Evolutionary conservation across 2,329 filamentous ascomycete species (phyloP), one percentile per base, ranked within the genome.

Genomic region (Pseudogymnoascus verrucosus): DNA sequence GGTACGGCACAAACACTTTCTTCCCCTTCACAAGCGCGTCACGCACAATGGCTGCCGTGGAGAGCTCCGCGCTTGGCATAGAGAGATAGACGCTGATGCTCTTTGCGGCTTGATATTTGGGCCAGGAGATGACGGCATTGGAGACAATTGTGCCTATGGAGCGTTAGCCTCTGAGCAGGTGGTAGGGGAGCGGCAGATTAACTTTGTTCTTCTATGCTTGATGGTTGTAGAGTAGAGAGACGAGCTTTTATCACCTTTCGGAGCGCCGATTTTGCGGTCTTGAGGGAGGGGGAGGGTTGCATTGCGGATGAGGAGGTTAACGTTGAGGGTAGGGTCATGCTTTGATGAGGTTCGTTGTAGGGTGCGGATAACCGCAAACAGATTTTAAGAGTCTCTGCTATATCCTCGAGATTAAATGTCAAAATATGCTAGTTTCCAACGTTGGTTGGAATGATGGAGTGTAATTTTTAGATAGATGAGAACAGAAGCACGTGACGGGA

Each of bases 1-100:
- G 88, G 73, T 95, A 97, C 0, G 95, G 95, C 59, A 99, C 87
- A 74, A 91, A 98, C 64, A 99, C 92, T 66, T 88, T 81, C 77
- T 98, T 99, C 40, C 90, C 91, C 3, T 80, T 76, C 5, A 78
- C 76, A 26, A 99, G 80, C 11, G 93, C 93, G 78, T 97, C 85
- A 28, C 85, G 84, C 7, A 98, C 91, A 63, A 98, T 91, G 60
- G 81, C 79, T 61, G 88, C 86, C 1, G 95, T 99, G 69, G 92
- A 90, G 26, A 96, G 84, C 77, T 99, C 95, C 23, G 88, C 89
- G 8, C 80, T 78, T 0, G 93, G 92, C 95, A 99, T 99, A 10
- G 93, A 95, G 14, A 99, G 81, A 74, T 96, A 99, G 64, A 99
- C 82, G 69, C 90, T 92, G 71, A 99, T 84, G 62, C 85, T 83